phyloP scores from a whole-genome alignment of 352 stramenopile species.

The Pythium grandisporangium region DNA sequence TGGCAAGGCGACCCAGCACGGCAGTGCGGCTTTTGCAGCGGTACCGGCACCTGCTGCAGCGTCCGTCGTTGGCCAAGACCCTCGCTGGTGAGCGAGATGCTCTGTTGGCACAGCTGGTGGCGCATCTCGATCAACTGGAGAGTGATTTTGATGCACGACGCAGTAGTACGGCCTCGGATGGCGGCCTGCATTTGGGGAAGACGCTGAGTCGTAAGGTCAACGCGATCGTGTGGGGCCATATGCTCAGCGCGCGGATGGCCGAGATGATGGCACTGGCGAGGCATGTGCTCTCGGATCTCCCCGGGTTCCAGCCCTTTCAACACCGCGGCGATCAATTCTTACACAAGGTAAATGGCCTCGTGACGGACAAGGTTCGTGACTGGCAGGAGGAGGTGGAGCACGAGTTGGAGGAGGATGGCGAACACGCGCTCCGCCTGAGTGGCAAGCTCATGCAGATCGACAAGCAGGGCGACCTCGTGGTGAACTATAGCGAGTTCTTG shows the following conservation, averaged over 20 bases:
- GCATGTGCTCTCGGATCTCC: slow-evolving; percentile 58
- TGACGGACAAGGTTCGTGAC: slow-evolving; percentile 75
- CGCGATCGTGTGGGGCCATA: slow-evolving; percentile 78
- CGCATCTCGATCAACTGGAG: slow-evolving; percentile 84
- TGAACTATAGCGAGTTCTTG: slow-evolving; percentile 92
- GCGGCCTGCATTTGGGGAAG: slow-evolving; percentile 56
- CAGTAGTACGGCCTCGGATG: slow-evolving; percentile 6
- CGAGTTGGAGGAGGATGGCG: slow-evolving; percentile 50
- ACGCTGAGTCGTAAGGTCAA: slow-evolving; percentile 81
- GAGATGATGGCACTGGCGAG: slow-evolving; percentile 38
- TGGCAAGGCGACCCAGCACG: slow-evolving; percentile 46
- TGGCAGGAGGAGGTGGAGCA: slow-evolving; percentile 80
- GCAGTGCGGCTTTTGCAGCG: slow-evolving; percentile 79
- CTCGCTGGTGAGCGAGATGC: slow-evolving; percentile 83
- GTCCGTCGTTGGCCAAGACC: slow-evolving; percentile 60
- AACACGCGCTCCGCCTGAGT: slow-evolving; percentile 54
- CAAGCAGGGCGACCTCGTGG: slow-evolving; percentile 75
- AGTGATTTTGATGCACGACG: slow-evolving; percentile 71
- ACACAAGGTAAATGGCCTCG: slow-evolving; percentile 42
- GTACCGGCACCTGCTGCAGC: slow-evolving; percentile 76
- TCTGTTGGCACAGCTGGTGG: slow-evolving; percentile 76
- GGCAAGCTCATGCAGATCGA: slow-evolving; percentile 91
- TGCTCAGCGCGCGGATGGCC: slow-evolving; percentile 45
- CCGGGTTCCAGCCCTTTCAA: slow-evolving; percentile 37
- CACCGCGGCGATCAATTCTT: slow-evolving; percentile 48